A percentile compares a stretch with the other conserved stretches of the same genome.
Conservation (phyloP, 2,329 filamentous ascomycete species). For the Calonectria henricotiae region DNA sequence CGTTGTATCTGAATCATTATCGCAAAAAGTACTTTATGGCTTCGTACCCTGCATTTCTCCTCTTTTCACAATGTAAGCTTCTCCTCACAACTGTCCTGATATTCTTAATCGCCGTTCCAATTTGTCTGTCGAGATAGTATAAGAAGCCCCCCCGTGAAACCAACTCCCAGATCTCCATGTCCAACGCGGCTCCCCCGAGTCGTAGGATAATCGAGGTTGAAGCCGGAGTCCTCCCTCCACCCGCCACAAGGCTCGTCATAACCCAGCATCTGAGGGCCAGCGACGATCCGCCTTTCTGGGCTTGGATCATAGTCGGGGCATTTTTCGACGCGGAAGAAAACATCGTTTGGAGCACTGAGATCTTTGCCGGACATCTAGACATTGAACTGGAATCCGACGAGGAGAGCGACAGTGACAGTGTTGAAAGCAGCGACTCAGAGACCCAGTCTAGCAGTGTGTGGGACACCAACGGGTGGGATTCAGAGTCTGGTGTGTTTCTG, state of each 20-base stretch:
- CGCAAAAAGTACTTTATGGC: slow-evolving; percentile 10
- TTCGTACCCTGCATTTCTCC: background rate
- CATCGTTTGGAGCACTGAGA: slow-evolving; percentile 65
- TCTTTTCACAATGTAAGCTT: slow-evolving; percentile 3
- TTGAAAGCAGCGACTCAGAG: slow-evolving; percentile 38
- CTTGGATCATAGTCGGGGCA: slow-evolving; percentile 64
- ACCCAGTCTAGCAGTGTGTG: slow-evolving; percentile 28
- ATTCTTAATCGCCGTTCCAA: slow-evolving; percentile 2
- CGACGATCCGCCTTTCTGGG: slow-evolving; percentile 59
- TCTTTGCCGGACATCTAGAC: slow-evolving; percentile 59
- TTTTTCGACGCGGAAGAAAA: slow-evolving; percentile 64
- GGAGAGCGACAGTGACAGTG: slow-evolving; percentile 37
- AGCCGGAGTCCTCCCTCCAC: slow-evolving; percentile 59
- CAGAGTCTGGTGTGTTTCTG: slow-evolving; percentile 45
- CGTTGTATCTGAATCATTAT: slow-evolving; percentile 14
- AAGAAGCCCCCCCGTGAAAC: background rate
- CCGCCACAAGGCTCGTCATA: slow-evolving; percentile 65
- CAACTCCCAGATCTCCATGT: slow-evolving; percentile 46
- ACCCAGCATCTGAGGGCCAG: slow-evolving; percentile 61
- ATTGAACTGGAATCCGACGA: slow-evolving; percentile 50
- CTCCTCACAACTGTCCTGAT: background rate
- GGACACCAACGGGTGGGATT: slow-evolving; percentile 39
- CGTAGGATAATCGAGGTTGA: slow-evolving; percentile 53
- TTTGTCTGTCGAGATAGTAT: background rate
- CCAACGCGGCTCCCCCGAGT: slow-evolving; percentile 36